These are phyloP conservation scores for Panicum virgatum DNA, from an alignment of 202 grass and related monocot species.

Conservation along the genomic window DNA sequence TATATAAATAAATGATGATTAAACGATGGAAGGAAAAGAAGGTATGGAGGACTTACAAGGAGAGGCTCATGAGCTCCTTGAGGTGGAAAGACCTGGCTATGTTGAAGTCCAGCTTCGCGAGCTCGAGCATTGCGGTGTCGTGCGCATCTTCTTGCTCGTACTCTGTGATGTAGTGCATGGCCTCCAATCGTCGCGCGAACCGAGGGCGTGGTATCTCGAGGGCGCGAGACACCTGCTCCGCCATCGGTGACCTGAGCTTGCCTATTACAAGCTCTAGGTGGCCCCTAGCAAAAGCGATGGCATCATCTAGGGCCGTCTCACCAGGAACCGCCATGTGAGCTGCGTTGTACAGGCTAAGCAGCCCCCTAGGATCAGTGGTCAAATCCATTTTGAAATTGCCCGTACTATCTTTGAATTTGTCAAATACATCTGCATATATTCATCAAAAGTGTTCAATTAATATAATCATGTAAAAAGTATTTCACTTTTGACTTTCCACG, in stretches of 20 bases:
- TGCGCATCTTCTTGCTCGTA: conserved; percentile 19
- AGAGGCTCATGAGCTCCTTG: conserved; percentile 41
- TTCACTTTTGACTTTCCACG: too few relatives aligned
- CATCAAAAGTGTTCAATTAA: too few relatives aligned
- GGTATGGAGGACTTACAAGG: too few relatives aligned
- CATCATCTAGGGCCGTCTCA: conserved; percentile 19
- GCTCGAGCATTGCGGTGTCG: background rate
- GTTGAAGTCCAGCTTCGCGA: conserved; percentile 51
- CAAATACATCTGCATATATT: conserved; percentile 46
- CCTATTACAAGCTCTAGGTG: too few relatives aligned
- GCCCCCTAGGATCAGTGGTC: background rate
- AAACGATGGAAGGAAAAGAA: too few relatives aligned
- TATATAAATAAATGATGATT: too few relatives aligned
- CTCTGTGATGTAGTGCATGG: conserved; percentile 30
- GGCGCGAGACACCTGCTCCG: background rate
- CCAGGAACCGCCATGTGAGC: background rate
- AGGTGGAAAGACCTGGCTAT: conserved; percentile 17
- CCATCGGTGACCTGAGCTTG: conserved; percentile 9
- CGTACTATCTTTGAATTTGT: conserved; percentile 32
- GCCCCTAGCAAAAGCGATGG: background rate
- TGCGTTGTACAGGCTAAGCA: too few relatives aligned
- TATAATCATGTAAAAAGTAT: too few relatives aligned
- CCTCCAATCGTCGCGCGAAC: conserved; percentile 14
- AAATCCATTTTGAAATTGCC: conserved; percentile 2
- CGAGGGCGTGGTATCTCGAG: conserved; percentile 25